Evolutionary conservation across 2,329 filamentous ascomycete genomes (phyloP), one percentile per base, ranked within the genome.

Genomic region (Microcyclosporella mali): DNA sequence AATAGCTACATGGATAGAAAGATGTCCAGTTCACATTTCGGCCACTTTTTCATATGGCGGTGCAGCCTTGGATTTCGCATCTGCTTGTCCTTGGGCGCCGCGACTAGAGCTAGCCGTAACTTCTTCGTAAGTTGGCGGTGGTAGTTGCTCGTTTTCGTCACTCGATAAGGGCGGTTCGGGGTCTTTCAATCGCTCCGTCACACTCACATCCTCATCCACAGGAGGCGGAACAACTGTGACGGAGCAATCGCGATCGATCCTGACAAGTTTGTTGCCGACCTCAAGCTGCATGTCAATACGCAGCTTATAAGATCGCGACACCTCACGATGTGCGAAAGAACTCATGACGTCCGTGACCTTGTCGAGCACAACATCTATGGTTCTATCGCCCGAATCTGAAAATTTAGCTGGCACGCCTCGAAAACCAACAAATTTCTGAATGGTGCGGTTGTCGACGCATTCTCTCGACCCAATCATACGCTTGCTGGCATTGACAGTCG

Each of bases 271-370:
- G 30, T 46, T 45, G 9, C 41, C 49, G 11, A 51, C 31, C 19
- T 39, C 51, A 28, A 53, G 38, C 12, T 45, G 37, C 46, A 51
- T 45, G 2, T 39, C 30, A 18, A 53, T 34, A 12, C 43, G 44
- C n/a, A 53, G 14, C 6, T 33, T 30, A 31, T 53, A 53, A 10
- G 33, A 28, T 17, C 51, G 41, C 14, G 46, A 44, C 11, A 51
- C 17, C 19, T 50, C 46, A 14, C 41, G 37, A 31, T 53, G 49
- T 9, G 29, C 38, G 40, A 53, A 53, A 3, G 49, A 49, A 33
- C 41, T 46, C 6, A 40, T 17, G 15, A 40, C 38, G 8, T 31
- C 16, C 28, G 11, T 27, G 8, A 53, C 33, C 1, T 14, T 36
- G 12, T 45, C 46, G 14, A 41, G 40, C 9, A 28, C 35, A 12